Evolutionary conservation across 1,284 basidiomycete species (phyloP).

Genomic region (Puccinia hordei): DNA sequence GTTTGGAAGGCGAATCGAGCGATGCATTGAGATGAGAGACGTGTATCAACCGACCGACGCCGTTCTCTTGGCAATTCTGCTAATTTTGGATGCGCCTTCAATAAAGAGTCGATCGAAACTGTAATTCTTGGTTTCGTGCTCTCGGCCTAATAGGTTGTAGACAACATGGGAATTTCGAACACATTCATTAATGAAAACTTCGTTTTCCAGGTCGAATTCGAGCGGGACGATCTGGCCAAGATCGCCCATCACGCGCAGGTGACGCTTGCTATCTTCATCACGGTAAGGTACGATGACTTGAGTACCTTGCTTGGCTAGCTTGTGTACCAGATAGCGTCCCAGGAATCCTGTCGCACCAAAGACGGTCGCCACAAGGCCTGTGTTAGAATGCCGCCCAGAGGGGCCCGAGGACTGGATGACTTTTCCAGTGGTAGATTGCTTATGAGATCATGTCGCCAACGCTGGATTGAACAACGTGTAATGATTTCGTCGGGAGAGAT

Average conservation of each 20-base stretch:
- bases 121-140: slow-evolving; percentile 93
- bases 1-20: slow-evolving; percentile 73
- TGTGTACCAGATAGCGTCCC: slow-evolving; percentile 88
- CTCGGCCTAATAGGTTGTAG: slow-evolving; percentile 87
- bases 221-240: slow-evolving; percentile 93
- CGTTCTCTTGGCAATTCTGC: slow-evolving; percentile 73
- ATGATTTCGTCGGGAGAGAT: neutral
- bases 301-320: slow-evolving; percentile 83
- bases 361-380: slow-evolving; percentile 89
- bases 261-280: slow-evolving; percentile 79
- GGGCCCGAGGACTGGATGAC: slow-evolving; percentile 57
- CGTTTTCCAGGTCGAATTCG: slow-evolving; percentile 92
- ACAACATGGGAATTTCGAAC: slow-evolving; percentile 94
- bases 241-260: slow-evolving; percentile 90
- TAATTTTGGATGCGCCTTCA: slow-evolving; percentile 61
- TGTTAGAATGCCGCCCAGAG: slow-evolving; percentile 76
- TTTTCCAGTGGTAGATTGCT: slow-evolving; percentile 51
- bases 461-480: neutral
- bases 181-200: slow-evolving; percentile 88
- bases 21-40: slow-evolving; percentile 94
- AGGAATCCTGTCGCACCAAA: slow-evolving; percentile 97
- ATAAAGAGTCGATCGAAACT: slow-evolving; percentile 76
- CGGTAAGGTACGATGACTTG: slow-evolving; percentile 95
- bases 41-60: slow-evolving; percentile 85
- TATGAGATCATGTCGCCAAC: slow-evolving; percentile 52